Conservation (phyloP, 345 rosid genomes). For the Passiflora organensis region DNA sequence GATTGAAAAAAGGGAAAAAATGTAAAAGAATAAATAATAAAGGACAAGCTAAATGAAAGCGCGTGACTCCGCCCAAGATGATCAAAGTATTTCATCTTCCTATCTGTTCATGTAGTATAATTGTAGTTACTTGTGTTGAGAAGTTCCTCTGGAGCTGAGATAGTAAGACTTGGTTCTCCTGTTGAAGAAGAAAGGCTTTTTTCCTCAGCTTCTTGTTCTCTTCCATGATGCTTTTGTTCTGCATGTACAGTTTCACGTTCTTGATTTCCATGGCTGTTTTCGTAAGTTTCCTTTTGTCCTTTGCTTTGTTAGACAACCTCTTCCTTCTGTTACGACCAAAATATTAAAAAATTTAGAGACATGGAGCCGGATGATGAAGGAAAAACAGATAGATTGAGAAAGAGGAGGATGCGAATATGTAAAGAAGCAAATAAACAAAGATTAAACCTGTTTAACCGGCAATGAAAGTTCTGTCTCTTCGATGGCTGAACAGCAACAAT, state of each 20-base stretch:
- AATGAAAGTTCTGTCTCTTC: constrained; percentile 18
- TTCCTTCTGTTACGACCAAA: constrained; percentile 31
- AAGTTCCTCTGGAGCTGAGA: constrained; percentile 44
- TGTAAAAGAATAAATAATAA: neutral
- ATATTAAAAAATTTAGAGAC: neutral
- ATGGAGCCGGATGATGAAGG: constrained; percentile 2
- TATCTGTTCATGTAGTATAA: neutral
- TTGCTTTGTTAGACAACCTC: constrained; percentile 14
- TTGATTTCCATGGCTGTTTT: constrained; percentile 42
- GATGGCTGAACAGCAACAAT: constrained; percentile 11
- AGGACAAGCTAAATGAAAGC: neutral
- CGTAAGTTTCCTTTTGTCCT: constrained; percentile 13
- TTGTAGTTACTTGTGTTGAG: constrained; percentile 1
- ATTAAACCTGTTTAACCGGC: constrained; percentile 27
- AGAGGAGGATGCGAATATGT: neutral
- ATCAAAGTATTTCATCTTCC: neutral
- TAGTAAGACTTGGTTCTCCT: constrained; percentile 62
- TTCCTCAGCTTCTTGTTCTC: constrained; percentile 66
- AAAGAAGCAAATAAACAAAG: neutral
- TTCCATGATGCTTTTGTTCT: constrained; percentile 59
- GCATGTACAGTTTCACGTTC: constrained; percentile 56
- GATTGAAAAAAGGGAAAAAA: neutral
- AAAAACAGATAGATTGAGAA: neutral
- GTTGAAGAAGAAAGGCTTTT: constrained; percentile 58
- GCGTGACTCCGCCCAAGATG: neutral